Base-by-base conservation (phyloP, 129 eudicot genomes). In the Flaveria robusta region DNA sequence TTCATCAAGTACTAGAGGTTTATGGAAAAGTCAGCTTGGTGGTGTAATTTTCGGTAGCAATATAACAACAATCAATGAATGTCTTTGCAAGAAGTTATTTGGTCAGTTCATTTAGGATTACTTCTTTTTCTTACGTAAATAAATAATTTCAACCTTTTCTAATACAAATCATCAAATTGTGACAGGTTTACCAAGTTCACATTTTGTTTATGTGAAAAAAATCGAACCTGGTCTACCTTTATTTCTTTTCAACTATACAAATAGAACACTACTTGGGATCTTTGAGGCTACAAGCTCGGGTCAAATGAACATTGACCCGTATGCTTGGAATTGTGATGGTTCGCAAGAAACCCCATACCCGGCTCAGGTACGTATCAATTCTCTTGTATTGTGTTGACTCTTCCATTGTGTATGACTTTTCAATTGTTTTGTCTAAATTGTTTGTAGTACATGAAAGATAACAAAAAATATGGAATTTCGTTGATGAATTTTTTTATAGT, bases 211-310 rank as follows among this genome's bases (percentile, higher is more conserved):
- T 50, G 92, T 93, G 34, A 81, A 82, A 84, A 93, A 88, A 66
- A 88, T 93, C 14, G 87, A 83, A 74, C 91, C 92, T 9, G 98
- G 98, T 70, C 49, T 93, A 68, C 98, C 98, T 9, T 74, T 93
- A 16, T 93, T 93, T 83, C 78, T 93, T 26, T 93, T 90, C 81
- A 87, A 93, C 80, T 93, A 88, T 77, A 77, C 72, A 6, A 85
- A 88, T 47, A 86, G 92, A 74, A 85, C 70, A 27, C 77, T 93
- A 64, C 85, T 83, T 74, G 98, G 98, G 24, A 84, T 90, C 71
- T 93, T 86, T 82, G 96, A 93, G 82, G 96, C 98, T 70, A 92
- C 89, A 60, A 82, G 98, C 82, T 81, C 87, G 27, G 98, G 98
- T 13, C 81, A 85, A 85, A 75, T 86, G 88, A 87, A 88, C 78